These are phyloP conservation scores for Trichoderma cornu-damae DNA, from an alignment of 2,329 filamentous ascomycete genomes.

Conservation along the genomic window DNA sequence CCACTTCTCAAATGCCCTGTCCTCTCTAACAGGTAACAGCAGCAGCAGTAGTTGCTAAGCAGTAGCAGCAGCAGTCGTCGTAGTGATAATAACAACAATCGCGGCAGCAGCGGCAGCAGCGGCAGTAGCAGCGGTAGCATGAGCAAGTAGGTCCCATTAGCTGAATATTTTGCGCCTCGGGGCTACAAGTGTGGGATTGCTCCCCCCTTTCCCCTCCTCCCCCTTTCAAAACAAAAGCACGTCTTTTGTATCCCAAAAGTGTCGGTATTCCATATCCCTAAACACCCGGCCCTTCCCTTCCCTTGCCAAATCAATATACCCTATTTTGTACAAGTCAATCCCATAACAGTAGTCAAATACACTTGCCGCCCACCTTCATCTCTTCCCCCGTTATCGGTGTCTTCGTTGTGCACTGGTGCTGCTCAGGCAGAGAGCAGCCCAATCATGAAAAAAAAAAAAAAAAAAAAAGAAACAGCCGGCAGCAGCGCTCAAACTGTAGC, in stretches of 20 bases:
- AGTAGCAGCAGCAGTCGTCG: neutral
- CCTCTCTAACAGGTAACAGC: too few species aligned
- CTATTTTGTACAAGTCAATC: slow-evolving; percentile 1
- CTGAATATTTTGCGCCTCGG: neutral
- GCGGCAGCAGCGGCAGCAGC: neutral
- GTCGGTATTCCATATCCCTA: neutral
- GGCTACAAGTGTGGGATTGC: slow-evolving; percentile 1
- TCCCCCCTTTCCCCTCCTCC: too few species aligned
- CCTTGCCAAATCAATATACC: neutral
- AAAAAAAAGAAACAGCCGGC: neutral
- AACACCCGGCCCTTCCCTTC: neutral
- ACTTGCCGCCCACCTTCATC: neutral
- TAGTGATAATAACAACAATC: too few species aligned
- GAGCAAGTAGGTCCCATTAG: neutral
- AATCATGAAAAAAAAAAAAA: neutral
- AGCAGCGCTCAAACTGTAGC: neutral
- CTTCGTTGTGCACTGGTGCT: neutral
- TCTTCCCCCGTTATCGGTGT: neutral
- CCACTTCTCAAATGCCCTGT: neutral
- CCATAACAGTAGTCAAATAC: neutral
- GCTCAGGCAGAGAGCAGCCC: neutral
- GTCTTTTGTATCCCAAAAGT: neutral
- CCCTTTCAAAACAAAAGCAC: too few species aligned
- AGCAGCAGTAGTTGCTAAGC: neutral
- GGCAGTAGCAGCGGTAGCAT: neutral